Evolutionary conservation across 192 early-diverging fungal species (phyloP), one percentile per base, ranked within the genome.

Genomic region (Coemansia sp.): DNA sequence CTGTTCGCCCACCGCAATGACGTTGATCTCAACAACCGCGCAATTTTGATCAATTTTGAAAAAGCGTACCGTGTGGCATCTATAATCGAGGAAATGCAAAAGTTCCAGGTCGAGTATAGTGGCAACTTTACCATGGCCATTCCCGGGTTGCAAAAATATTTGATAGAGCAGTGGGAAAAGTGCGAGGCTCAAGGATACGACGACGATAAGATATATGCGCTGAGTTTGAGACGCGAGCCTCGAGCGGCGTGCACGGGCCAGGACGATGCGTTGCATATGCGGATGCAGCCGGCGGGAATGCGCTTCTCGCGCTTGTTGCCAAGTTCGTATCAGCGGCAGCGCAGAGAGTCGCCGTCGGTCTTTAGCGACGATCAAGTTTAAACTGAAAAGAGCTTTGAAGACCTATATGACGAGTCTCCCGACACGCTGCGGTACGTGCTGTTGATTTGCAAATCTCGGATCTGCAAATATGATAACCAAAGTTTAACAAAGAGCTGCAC

Each of bases 1-100:
- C 57, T 75, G 19, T 81, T 75, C 58, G 66, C 72, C 0, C 59
- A 45, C 5, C 62, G 75, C 37, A 31, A 62, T 16, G 65, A 68
- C 19, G 53, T 82, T 10, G 75, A 82, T 25, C 58, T 82, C 14
- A 27, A 64, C 50, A 71, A 43, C 51, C 74, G 62, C 2, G 69
- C 71, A 14, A 71, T 74, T n/a, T 80, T 92, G 26, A 87, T 94
- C 68, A 94, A 94, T 70, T 92, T 94, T 78, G 88, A 90, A 71
- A 94, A 94, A 57, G 84, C 87, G 60, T 77, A 87, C 58, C 85
- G 85, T 16, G 69, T 85, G 9, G 77, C 85, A 1, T 68, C 71
- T 6, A 82, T 91, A 8, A 87, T 94, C 53, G 71, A 76, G 48
- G 92, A 94, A 60, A 77, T 94, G 50, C 85, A 86, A 65, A 84